Conservation (phyloP, 345 rosid genomes). For the Trapa bicornis region DNA sequence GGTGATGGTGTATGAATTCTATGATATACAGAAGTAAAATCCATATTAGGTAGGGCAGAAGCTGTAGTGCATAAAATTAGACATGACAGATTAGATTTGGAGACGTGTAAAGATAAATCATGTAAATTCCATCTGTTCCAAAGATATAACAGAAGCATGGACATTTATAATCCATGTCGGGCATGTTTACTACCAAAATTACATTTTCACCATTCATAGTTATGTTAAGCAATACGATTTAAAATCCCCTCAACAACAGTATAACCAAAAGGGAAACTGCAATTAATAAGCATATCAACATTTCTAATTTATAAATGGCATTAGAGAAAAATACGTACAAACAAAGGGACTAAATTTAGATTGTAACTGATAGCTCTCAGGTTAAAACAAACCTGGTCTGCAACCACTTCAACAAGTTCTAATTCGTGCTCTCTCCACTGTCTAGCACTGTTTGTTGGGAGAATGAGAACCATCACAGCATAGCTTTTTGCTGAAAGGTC, state of each 20-base stretch:
- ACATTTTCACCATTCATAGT: background rate
- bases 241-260: background rate
- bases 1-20: background rate
- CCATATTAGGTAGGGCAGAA: background rate
- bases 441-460: constrained; percentile 69
- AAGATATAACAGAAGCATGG: background rate
- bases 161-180: background rate
- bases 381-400: constrained; percentile 62
- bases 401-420: constrained; percentile 88
- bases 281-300: background rate
- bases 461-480: constrained; percentile 84
- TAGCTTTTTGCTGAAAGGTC: constrained; percentile 67
- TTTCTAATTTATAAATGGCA: background rate
- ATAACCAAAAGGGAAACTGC: background rate
- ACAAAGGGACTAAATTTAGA: background rate
- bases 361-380: background rate
- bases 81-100: background rate
- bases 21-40: background rate
- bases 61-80: background rate
- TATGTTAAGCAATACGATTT: background rate
- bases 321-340: background rate
- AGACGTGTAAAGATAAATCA: background rate
- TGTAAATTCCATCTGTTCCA: background rate
- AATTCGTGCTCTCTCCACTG: constrained; percentile 88
- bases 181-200: too few species aligned